Conservation (phyloP, 2,329 filamentous ascomycete species). For the Stylonectria norvegica region DNA sequence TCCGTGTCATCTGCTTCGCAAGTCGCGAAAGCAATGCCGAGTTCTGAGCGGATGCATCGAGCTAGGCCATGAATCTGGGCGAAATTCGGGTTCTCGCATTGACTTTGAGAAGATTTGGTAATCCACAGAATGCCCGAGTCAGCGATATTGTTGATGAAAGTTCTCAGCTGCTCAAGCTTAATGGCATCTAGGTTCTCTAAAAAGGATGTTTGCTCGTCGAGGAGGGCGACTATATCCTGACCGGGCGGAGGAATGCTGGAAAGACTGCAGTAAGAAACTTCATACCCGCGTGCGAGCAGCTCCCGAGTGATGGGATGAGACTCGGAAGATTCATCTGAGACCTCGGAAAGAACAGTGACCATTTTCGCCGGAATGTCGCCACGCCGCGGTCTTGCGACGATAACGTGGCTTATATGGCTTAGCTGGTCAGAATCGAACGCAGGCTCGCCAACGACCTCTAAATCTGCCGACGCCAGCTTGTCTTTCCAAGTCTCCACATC, state of each 20-base stretch:
- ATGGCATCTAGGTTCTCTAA: constrained; percentile 22
- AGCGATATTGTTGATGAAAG: constrained; percentile 2
- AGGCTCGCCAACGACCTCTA: too few species aligned
- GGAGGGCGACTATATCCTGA: constrained; percentile 26
- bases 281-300: constrained; percentile 14
- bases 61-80: constrained; percentile 27
- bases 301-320: too few species aligned
- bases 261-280: constrained; percentile 12
- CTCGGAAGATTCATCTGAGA: too few species aligned
- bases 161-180: constrained; percentile 14
- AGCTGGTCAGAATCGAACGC: too few species aligned
- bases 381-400: too few species aligned
- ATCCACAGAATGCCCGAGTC: constrained; percentile 29
- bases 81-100: constrained; percentile 26
- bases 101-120: constrained; percentile 26
- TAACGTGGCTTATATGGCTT: too few species aligned
- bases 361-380: too few species aligned
- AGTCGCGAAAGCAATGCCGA: constrained; percentile 25
- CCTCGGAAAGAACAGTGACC: too few species aligned
- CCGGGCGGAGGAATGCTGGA: constrained; percentile 11
- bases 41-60: constrained; percentile 30
- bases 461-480: constrained; percentile 26
- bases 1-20: constrained; percentile 27
- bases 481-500: constrained; percentile 22
- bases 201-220: constrained; percentile 27